Conservation (phyloP, 441 rosid genomes). For the Rhodomyrtus psidioides region DNA sequence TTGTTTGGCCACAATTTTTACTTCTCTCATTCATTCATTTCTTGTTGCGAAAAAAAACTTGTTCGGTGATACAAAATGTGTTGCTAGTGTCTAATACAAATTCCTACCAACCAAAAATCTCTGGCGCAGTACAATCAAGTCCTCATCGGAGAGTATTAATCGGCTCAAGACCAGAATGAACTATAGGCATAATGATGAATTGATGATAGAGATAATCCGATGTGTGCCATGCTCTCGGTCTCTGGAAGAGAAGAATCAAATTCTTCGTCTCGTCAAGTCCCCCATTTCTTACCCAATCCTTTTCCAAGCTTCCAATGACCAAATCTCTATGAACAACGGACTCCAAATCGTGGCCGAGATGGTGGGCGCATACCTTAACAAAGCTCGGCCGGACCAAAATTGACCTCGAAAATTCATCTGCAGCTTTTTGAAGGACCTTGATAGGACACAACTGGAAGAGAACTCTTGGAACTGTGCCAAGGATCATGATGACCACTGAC, state of each 20-base stretch:
- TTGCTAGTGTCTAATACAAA: not conserved
- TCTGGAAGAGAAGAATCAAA: not conserved
- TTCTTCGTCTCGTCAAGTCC: not conserved
- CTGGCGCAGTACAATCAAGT: not conserved
- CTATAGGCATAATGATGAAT: not conserved
- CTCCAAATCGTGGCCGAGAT: not conserved
- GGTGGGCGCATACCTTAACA: not conserved
- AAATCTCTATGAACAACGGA: not conserved
- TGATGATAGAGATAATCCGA: not conserved
- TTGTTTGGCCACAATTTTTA: not conserved
- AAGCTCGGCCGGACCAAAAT: not conserved
- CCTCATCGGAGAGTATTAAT: not conserved
- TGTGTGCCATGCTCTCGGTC: not conserved
- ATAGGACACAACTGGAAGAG: not conserved
- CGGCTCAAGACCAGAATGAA: not conserved
- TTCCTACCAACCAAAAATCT: not conserved
- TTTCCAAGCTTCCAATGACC: not conserved
- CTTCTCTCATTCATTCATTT: not conserved
- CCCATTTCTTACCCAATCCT: not conserved
- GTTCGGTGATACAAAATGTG: not conserved
- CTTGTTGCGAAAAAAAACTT: not conserved
- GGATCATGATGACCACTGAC: not conserved
- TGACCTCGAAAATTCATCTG: not conserved
- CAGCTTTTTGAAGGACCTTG: not conserved
- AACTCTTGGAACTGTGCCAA: not conserved